Evolutionary conservation across 2,329 filamentous ascomycete genomes (phyloP).

Genomic region (Cadophora sp.): DNA sequence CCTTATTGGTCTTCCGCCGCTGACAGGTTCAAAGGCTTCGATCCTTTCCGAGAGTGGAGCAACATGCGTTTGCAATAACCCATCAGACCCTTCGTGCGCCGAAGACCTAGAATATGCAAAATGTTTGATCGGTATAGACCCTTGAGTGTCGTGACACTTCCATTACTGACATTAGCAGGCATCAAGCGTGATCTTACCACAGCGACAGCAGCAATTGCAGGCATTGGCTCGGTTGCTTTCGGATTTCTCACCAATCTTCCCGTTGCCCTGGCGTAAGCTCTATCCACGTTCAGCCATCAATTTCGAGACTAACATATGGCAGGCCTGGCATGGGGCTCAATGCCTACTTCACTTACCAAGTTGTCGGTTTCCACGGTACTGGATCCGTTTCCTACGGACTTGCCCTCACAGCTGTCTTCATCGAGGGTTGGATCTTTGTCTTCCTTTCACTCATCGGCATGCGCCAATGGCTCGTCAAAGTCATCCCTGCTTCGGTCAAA

Average conservation of each 20-base stretch:
- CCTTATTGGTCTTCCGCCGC: conserved; percentile 35
- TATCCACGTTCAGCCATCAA: background rate
- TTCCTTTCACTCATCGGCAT: conserved; percentile 70
- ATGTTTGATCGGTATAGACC: conserved; percentile 48
- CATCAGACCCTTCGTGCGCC: conserved; percentile 39
- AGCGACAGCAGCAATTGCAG: conserved; percentile 80
- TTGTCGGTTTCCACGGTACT: conserved; percentile 65
- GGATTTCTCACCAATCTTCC: conserved; percentile 84
- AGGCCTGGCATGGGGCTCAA: conserved; percentile 73
- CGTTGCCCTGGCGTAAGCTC: conserved; percentile 73
- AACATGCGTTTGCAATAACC: conserved; percentile 67
- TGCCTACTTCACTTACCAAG: conserved; percentile 72
- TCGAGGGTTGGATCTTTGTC: conserved; percentile 70
- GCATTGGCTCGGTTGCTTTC: conserved; percentile 77
- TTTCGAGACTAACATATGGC: conserved; percentile 15
- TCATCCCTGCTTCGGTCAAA: conserved; percentile 70
- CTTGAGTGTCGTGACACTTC: background rate
- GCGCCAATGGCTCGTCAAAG: conserved; percentile 74
- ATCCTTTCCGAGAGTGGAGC: conserved; percentile 80
- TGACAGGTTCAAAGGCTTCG: conserved; percentile 61
- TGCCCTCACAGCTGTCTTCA: conserved; percentile 68
- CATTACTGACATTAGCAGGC: conserved; percentile 47
- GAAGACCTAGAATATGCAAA: conserved; percentile 50
- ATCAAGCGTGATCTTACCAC: conserved; percentile 82
- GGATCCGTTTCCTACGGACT: conserved; percentile 64